Evolutionary conservation across 352 stramenopile genomes (phyloP), one percentile per base, ranked within the genome.

Genomic region (Blastocystis sp.): DNA sequence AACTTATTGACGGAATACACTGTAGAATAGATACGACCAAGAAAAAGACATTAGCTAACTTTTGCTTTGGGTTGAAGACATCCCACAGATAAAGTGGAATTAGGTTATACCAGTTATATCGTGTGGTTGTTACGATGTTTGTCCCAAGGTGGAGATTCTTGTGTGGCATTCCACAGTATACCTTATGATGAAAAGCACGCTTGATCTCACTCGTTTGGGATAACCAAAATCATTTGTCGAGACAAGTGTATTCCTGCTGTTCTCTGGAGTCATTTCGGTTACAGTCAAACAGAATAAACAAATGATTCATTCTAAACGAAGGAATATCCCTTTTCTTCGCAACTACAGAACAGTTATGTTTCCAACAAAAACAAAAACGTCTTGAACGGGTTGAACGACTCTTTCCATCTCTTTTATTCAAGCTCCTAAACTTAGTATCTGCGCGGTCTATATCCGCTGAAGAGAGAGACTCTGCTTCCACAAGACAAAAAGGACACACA

Each of bases 11-110:
- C 3, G 77, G 66, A 77, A 88, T 88, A 29, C 77, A 88, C 47
- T 88, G 77, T 7, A 88, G 43, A 55, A 88, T 77, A 23, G 66
- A 79, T 20, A 88, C 66, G 39, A 88, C 55, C 26, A 88, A 53
- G 26, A 88, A 88, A 39, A 88, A 88, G 50, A 88, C 47, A 15
- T 88, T 88, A 6, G 62, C 77, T 13, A 88, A n/a, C 61, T 88
- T 76, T 11, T 34, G 39, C n/a, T 79, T 88, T 79, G 77, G 77
- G n/a, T 88, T 88, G 55, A 88, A 88, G 13, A 76, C 62, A 88
- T 88, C 77, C 77, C 77, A 88, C 37, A 88, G 29, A 56, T 79
- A 88, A 15, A 88, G 47, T 53, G 45, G 45, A 79, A 88, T 15
- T 13, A 26, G 23, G 34, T 61, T 88, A 23, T 50, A 45, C 20